phyloP scores from a whole-genome alignment of 2,329 filamentous ascomycete genomes.

The Xylariales sp. region DNA sequence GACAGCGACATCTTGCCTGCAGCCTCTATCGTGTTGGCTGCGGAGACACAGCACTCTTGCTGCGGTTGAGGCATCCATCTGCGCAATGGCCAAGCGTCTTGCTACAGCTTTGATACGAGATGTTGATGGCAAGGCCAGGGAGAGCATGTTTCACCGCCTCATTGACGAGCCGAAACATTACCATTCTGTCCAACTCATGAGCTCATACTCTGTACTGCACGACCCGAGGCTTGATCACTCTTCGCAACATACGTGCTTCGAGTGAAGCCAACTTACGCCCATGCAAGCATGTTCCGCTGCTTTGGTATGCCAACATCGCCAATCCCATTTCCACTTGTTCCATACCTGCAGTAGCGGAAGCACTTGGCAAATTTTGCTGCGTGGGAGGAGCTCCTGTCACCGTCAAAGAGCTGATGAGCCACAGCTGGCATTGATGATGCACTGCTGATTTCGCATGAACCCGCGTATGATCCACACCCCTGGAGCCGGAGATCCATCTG shows the following conservation, averaged over 20 bases:
- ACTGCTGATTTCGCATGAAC: conserved; percentile 6
- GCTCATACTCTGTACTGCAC: too few relatives aligned
- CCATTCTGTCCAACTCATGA: conserved; percentile 5
- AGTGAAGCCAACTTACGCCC: too few relatives aligned
- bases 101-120: conserved; percentile 7
- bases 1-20: background rate
- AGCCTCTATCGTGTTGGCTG: conserved; percentile 1
- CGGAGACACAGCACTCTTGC: too few relatives aligned
- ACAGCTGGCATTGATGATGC: background rate
- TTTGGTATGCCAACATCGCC: too few relatives aligned
- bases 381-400: background rate
- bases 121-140: background rate
- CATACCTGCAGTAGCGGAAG: conserved; percentile 3
- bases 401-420: background rate
- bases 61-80: too few relatives aligned
- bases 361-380: background rate
- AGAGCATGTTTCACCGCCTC: conserved; percentile 6
- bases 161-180: conserved; percentile 7
- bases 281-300: conserved; percentile 1
- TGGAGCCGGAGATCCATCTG: conserved; percentile 4
- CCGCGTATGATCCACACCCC: conserved; percentile 9
- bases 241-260: background rate
- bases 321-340: too few relatives aligned
- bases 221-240: background rate
- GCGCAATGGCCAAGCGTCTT: background rate